These are phyloP conservation scores for Athelia sp. DNA, from an alignment of 1,284 basidiomycete genomes.

Conservation along the genomic window DNA sequence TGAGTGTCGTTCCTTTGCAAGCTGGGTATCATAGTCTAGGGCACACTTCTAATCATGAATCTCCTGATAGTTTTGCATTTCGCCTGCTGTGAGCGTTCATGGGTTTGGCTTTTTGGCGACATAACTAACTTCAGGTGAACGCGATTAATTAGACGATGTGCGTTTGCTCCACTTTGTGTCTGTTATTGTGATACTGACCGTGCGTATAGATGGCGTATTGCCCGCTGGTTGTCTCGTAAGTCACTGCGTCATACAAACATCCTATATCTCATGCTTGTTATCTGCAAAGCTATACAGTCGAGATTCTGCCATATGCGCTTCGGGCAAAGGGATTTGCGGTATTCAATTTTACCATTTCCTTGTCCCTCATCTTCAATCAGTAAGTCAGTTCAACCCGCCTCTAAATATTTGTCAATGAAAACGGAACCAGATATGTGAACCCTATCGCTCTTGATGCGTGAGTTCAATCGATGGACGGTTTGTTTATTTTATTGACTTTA, in stretches of 20 bases:
- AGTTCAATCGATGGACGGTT: conserved; percentile 5
- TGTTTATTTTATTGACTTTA: background rate
- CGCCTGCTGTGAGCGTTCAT: conserved; percentile 35
- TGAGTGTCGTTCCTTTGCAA: conserved; percentile 19
- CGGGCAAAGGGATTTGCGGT: conserved; percentile 60
- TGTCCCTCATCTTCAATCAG: conserved; percentile 59
- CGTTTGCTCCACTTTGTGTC: conserved; percentile 2
- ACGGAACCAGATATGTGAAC: conserved; percentile 31
- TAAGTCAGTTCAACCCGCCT: conserved; percentile 14
- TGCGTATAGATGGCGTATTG: conserved; percentile 39
- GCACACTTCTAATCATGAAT: too few relatives aligned
- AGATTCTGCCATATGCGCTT: conserved; percentile 52
- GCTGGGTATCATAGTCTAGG: too few relatives aligned
- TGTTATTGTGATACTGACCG: conserved; percentile 1
- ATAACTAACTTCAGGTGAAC: background rate
- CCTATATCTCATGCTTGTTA: background rate
- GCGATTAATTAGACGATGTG: conserved; percentile 21
- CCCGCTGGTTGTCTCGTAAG: conserved; percentile 47
- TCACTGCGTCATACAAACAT: conserved; percentile 1
- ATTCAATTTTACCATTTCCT: conserved; percentile 45
- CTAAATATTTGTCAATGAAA: background rate
- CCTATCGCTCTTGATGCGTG: conserved; percentile 32
- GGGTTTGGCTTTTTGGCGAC: background rate
- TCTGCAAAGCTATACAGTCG: conserved; percentile 40
- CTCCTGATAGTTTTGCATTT: conserved; percentile 30